Conservation (phyloP, 352 stramenopile genomes). For the Pythium grandisporangium region DNA sequence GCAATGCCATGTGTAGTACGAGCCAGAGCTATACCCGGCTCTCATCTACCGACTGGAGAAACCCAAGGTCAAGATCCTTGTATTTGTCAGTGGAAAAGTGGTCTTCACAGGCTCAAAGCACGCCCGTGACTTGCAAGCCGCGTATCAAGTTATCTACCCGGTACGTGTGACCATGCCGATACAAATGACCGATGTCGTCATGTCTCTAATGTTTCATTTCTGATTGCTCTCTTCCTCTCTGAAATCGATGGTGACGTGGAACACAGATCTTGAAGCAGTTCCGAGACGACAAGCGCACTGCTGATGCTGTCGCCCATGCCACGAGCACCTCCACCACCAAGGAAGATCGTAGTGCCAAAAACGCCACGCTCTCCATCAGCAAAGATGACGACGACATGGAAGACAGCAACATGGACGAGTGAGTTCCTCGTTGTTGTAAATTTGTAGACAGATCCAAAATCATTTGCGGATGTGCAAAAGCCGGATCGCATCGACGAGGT, state of each 20-base stretch:
- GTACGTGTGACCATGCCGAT: slow-evolving; percentile 17
- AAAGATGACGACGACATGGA: too few relatives aligned
- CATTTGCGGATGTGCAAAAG: too few relatives aligned
- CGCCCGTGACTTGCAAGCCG: slow-evolving; percentile 64
- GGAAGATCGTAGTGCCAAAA: too few relatives aligned
- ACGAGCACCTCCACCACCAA: too few relatives aligned
- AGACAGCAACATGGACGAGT: too few relatives aligned
- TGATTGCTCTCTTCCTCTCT: neutral
- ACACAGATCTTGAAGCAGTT: slow-evolving; percentile 13
- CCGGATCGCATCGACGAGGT: too few relatives aligned
- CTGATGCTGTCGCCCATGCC: too few relatives aligned
- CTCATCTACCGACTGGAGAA: slow-evolving; percentile 97
- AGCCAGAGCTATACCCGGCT: slow-evolving; percentile 98
- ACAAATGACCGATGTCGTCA: neutral
- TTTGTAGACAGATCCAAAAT: too few relatives aligned
- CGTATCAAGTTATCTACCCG: slow-evolving; percentile 74
- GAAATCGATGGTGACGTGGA: too few relatives aligned
- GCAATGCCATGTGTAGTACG: slow-evolving; percentile 66
- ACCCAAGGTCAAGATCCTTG: slow-evolving; percentile 96
- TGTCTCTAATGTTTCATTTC: too few relatives aligned
- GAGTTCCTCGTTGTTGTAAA: too few relatives aligned
- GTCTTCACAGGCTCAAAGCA: slow-evolving; percentile 95
- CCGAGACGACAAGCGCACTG: slow-evolving; percentile 7
- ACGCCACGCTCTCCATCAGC: neutral
- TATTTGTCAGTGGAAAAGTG: slow-evolving; percentile 98